Evolutionary conservation across 1,284 basidiomycete genomes (phyloP).

Genomic region (Papiliotrema nemorosa): DNA sequence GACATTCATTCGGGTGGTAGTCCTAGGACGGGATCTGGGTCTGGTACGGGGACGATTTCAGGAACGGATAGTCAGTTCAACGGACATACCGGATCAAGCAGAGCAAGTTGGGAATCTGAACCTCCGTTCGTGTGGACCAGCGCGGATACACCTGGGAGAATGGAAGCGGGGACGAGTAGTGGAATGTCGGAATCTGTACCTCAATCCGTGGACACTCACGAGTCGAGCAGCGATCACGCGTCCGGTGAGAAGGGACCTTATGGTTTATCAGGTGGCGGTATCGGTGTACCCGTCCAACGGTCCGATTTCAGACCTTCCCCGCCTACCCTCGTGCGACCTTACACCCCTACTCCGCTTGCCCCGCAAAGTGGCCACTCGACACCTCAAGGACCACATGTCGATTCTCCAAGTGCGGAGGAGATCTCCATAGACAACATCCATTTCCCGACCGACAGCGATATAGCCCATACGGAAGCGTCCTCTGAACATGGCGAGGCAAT

Average conservation of each 20-base stretch:
- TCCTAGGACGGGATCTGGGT: neutral
- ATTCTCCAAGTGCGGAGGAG: constrained; percentile 13
- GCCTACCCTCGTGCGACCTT: neutral
- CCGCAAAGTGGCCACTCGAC: constrained; percentile 1
- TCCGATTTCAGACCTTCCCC: constrained; percentile 17
- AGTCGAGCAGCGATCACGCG: neutral
- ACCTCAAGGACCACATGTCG: no score
- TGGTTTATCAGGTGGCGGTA: neutral
- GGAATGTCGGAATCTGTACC: no score
- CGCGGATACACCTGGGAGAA: constrained; percentile 9
- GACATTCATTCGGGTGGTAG: neutral
- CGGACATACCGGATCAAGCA: constrained; percentile 9
- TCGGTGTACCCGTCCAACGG: constrained; percentile 12
- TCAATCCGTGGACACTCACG: constrained; percentile 5
- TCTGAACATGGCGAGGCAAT: constrained; percentile 17
- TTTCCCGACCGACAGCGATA: constrained; percentile 32
- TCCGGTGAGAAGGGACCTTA: neutral
- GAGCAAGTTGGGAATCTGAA: constrained; percentile 31
- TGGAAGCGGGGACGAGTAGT: neutral
- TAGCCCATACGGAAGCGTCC: constrained; percentile 20
- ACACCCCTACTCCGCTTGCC: neutral
- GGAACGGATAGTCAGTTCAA: constrained; percentile 14
- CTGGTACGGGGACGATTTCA: constrained; percentile 4
- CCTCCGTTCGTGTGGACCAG: constrained; percentile 28
- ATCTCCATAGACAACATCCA: constrained; percentile 33